phyloP scores from a whole-genome alignment of 495 filamentous ascomycete species.

The Aspergillus leporis region DNA sequence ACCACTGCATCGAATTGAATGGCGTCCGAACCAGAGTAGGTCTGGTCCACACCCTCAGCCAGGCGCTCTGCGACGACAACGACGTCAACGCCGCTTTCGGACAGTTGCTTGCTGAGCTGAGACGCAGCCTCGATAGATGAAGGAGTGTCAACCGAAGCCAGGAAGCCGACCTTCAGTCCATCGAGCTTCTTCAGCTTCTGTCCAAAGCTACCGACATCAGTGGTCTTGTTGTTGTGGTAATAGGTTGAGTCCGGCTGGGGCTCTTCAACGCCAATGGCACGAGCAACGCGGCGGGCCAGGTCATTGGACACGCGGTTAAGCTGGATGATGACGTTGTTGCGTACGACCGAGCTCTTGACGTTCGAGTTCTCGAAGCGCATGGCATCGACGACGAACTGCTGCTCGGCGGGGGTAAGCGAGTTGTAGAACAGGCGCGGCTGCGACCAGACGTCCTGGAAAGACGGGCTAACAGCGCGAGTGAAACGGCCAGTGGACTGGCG shows the following conservation, averaged over 20 bases:
- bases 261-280: constrained; percentile 56
- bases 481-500: constrained; percentile 56
- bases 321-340: constrained; percentile 62
- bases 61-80: constrained; percentile 65
- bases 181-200: constrained; percentile 58
- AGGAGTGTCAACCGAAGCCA: constrained; percentile 48
- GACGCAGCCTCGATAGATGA: constrained; percentile 48
- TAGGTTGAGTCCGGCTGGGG: constrained; percentile 61
- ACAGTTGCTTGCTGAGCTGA: constrained; percentile 47
- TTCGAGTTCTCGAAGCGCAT: constrained; percentile 73
- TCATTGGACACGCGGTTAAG: constrained; percentile 73
- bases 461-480: constrained; percentile 58
- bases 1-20: constrained; percentile 72
- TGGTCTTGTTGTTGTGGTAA: constrained; percentile 72
- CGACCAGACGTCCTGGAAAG: constrained; percentile 74
- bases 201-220: constrained; percentile 60
- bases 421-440: constrained; percentile 78
- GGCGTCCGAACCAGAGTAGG: constrained; percentile 70
- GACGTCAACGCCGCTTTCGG: constrained; percentile 50
- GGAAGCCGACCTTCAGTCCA: constrained; percentile 66
- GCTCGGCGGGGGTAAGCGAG: constrained; percentile 66
- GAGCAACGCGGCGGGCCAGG: constrained; percentile 64
- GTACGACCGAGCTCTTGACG: constrained; percentile 54
- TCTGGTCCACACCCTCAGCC: constrained; percentile 58
- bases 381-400: constrained; percentile 77